Percentiles rank a stretch among this genome's conserved stretches.
Conservation (phyloP, 345 rosid genomes). For the Gynandropsis gynandra region DNA sequence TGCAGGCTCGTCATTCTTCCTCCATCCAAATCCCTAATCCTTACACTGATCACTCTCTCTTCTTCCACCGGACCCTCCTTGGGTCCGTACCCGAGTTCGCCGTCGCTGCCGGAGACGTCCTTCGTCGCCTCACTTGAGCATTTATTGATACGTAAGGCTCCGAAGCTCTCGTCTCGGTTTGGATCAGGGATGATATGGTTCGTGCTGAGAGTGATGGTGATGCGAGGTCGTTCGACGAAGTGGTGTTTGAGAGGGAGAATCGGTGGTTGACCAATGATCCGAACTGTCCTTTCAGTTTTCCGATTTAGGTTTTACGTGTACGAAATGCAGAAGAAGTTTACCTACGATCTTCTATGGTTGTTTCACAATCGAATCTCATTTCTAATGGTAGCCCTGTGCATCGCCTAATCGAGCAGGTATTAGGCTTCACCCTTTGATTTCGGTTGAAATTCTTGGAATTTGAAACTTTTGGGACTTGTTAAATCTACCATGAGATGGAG, state of each 20-base stretch:
- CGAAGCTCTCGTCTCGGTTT: slow-evolving; percentile 10
- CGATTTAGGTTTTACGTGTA: slow-evolving; percentile 80
- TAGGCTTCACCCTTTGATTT: not conserved
- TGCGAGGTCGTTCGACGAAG: slow-evolving; percentile 36
- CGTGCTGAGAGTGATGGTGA: slow-evolving; percentile 25
- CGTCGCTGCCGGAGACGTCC: slow-evolving; percentile 43
- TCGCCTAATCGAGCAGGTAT: slow-evolving; percentile 82
- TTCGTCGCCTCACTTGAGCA: slow-evolving; percentile 61
- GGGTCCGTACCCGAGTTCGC: not conserved
- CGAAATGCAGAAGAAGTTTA: slow-evolving; percentile 83
- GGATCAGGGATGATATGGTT: slow-evolving; percentile 41
- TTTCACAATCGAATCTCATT: slow-evolving; percentile 70
- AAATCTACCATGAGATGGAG: too few species aligned
- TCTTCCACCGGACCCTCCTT: slow-evolving; percentile 16
- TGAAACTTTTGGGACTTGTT: not conserved
- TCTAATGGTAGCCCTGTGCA: slow-evolving; percentile 98
- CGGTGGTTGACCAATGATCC: slow-evolving; percentile 33
- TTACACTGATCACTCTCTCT: slow-evolving; percentile 24
- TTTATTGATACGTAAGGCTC: slow-evolving; percentile 36
- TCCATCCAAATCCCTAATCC: slow-evolving; percentile 32
- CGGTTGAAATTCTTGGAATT: not conserved
- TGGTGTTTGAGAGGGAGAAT: slow-evolving; percentile 37
- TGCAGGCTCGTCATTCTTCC: slow-evolving; percentile 20
- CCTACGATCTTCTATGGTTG: slow-evolving; percentile 70
- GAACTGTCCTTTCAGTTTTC: slow-evolving; percentile 44